These are phyloP conservation scores for Botryosphaeria agaves DNA, from an alignment of 2,329 filamentous ascomycete genomes.

Conservation along the genomic window DNA sequence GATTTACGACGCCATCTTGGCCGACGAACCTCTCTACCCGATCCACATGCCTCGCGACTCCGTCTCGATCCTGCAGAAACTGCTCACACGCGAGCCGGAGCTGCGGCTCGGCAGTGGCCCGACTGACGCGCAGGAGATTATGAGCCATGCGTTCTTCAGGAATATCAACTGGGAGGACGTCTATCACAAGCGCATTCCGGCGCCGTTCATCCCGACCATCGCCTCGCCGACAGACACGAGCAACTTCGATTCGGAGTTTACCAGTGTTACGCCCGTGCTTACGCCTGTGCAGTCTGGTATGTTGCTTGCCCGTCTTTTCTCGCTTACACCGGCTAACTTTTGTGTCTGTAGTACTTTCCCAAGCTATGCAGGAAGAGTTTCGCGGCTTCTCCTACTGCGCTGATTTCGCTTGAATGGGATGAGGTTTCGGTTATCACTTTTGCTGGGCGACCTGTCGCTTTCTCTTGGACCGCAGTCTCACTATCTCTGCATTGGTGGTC, in stretches of 20 bases:
- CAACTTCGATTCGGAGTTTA: constrained; percentile 98
- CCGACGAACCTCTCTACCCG: constrained; percentile 91
- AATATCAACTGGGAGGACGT: constrained; percentile 99
- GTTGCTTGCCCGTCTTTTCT: constrained; percentile 16
- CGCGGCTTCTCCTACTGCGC: constrained; percentile 94
- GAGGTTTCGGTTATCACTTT: no score
- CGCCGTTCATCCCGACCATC: constrained; percentile 80
- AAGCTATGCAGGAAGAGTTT: constrained; percentile 99
- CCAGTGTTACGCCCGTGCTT: constrained; percentile 90
- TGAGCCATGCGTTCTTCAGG: constrained; percentile 96
- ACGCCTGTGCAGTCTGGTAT: constrained; percentile 94
- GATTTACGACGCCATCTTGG: constrained; percentile 96
- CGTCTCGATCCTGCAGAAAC: constrained; percentile 92
- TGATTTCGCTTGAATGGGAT: constrained; percentile 72
- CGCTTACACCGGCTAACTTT: constrained; percentile 7
- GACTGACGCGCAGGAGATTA: constrained; percentile 94
- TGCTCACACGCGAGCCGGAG: constrained; percentile 88
- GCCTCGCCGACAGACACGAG: constrained; percentile 94
- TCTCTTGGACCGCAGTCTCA: no score
- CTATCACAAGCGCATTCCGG: constrained; percentile 80
- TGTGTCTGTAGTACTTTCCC: constrained; percentile 56
- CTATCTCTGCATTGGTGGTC: no score
- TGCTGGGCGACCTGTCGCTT: no score
- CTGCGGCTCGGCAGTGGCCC: constrained; percentile 83
- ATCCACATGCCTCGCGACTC: constrained; percentile 98